A percentile compares a stretch with the other conserved stretches of the same genome.
Conservation (phyloP, 768 basidiomycete species). For the Galerina marginata region DNA sequence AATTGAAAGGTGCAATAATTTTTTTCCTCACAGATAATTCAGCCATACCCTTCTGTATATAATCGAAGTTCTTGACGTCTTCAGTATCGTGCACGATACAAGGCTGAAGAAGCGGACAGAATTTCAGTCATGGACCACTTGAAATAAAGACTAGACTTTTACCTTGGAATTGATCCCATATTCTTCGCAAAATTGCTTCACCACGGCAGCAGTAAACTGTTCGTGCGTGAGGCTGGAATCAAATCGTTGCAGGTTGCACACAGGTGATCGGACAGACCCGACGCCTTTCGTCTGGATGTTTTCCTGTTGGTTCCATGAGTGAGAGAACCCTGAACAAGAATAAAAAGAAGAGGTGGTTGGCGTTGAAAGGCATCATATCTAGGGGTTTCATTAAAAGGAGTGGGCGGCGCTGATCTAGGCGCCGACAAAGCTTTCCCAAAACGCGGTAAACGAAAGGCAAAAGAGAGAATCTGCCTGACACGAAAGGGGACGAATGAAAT, state of each 20-base stretch:
- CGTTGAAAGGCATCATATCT: too few species aligned
- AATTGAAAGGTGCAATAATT: background rate
- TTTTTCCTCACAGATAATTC: conserved; percentile 69
- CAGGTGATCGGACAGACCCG: conserved; percentile 90
- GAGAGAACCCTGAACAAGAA: background rate
- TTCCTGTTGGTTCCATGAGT: conserved; percentile 47
- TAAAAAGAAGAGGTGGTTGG: background rate
- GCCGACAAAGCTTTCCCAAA: background rate
- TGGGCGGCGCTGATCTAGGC: background rate
- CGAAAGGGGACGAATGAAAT: conserved; percentile 3
- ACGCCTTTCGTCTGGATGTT: conserved; percentile 86
- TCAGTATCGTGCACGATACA: conserved; percentile 50
- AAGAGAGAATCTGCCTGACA: background rate
- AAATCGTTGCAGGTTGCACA: conserved; percentile 77
- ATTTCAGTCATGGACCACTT: background rate
- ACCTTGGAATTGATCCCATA: conserved; percentile 49
- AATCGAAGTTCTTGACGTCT: conserved; percentile 50
- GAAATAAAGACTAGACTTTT: conserved; percentile 6
- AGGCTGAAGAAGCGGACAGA: conserved; percentile 33
- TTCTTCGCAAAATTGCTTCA: conserved; percentile 66
- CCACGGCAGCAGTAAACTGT: conserved; percentile 70
- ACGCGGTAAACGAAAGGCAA: too few species aligned
- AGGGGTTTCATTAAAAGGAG: too few species aligned
- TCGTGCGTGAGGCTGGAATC: conserved; percentile 63
- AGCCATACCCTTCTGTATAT: conserved; percentile 70